phyloP scores from a whole-genome alignment of 345 rosid genomes.

The Eutrema yunnanense region DNA sequence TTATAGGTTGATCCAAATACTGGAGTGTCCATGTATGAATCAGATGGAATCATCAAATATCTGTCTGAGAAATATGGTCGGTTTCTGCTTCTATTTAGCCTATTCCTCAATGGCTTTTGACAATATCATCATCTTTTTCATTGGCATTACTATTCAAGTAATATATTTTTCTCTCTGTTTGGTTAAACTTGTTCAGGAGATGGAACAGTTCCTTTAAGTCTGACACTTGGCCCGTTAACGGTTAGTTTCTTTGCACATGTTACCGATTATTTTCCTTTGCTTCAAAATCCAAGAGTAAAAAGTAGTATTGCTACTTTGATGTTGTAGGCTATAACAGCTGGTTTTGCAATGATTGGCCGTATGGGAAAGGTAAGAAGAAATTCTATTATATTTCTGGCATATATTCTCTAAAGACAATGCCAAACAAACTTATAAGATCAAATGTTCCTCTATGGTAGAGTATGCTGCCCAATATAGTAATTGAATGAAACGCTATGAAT shows the following conservation, averaged over 20 bases:
- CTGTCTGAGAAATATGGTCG: slow-evolving; percentile 71
- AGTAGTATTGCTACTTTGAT: neutral
- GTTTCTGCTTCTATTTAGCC: slow-evolving; percentile 14
- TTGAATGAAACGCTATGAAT: neutral
- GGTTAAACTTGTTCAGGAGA: slow-evolving; percentile 55
- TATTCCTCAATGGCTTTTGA: neutral
- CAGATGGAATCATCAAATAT: slow-evolving; percentile 85
- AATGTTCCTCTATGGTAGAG: neutral
- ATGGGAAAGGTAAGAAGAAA: slow-evolving; percentile 59
- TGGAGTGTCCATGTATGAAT: slow-evolving; percentile 89
- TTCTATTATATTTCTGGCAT: slow-evolving; percentile 2
- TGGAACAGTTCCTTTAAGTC: slow-evolving; percentile 71
- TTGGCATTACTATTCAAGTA: neutral
- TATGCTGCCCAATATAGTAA: neutral
- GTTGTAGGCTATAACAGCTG: slow-evolving; percentile 79
- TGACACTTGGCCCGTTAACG: slow-evolving; percentile 78
- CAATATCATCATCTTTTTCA: neutral
- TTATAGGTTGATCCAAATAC: slow-evolving; percentile 90
- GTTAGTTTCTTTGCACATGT: slow-evolving; percentile 34
- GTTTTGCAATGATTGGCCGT: slow-evolving; percentile 83
- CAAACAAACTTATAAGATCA: neutral
- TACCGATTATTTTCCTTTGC: neutral
- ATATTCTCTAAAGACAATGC: neutral
- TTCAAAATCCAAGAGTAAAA: neutral
- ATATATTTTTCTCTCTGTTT: neutral